Evolutionary conservation across 306 rosid genomes (phyloP), one percentile per base, ranked within the genome.

Genomic region (Herpetospermum pedunculosum): DNA sequence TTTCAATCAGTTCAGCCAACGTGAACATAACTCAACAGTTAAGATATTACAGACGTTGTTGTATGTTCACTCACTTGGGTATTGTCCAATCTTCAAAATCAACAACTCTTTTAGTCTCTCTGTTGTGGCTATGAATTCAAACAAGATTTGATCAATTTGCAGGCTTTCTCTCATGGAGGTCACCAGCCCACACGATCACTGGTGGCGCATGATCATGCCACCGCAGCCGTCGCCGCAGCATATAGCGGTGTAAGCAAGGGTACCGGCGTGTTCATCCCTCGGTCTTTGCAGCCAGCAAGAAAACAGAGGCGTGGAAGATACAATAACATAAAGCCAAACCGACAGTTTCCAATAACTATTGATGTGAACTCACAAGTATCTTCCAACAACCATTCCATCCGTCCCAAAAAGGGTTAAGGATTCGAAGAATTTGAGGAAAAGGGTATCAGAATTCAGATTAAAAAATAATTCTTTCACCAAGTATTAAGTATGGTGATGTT

Each of bases 211-310:
- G 86, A 83, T 75, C 85, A 83, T n/a, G 75, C 62, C 25, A 0
- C 70, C 16, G 18, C 43, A 2, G 64, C 38, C 5, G 41, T 32
- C 15, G 74, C 9, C 26, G 69, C 44, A 15, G 75, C 62, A 30
- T 76, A 83, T 80, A 78, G 52, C 72, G 84, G 85, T 77, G 88
- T 81, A 38, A 85, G 92, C 89, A 92, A 92, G 80, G 96, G 98
- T 18, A 92, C 98, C 2, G 95, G 98, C 0, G 96, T 92, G 67
- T 92, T 92, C 63, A 92, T 92, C 73, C 98, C 95, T 0, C 89
- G 88, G 41, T 84, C 84, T 19, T 72, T 85, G 28, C 88, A 73
- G 70, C 86, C 92, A 9, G 87, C 91, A 69, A 87, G 85, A 72
- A 90, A 78, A 82, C 79, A 75, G 12, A 85, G 89, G 70, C 88